These are phyloP conservation scores for Vitis hybrid DNA, from an alignment of 177 flowering plant species.

Conservation along the genomic window DNA sequence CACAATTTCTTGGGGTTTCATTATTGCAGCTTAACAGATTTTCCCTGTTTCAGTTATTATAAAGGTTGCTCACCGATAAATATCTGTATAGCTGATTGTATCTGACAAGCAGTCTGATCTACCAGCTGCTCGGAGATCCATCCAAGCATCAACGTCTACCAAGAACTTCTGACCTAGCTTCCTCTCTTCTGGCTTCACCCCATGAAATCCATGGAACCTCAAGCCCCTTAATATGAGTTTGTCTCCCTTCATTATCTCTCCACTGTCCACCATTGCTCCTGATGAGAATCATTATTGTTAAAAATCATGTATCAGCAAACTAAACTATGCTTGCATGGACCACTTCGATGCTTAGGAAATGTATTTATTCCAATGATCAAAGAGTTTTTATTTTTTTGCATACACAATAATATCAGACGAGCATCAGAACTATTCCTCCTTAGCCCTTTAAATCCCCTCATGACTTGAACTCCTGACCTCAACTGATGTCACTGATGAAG, in stretches of 20 bases:
- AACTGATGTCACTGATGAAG: no score
- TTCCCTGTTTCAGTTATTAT: not conserved
- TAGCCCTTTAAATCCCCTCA: no score
- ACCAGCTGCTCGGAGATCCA: conserved; percentile 75
- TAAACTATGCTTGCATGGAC: no score
- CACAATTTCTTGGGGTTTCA: not conserved
- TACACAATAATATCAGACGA: no score
- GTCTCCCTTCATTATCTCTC: conserved; percentile 50
- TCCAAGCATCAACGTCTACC: conserved; percentile 90
- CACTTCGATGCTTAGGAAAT: no score
- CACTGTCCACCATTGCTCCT: conserved; percentile 33
- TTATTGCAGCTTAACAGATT: not conserved
- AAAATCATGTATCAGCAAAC: no score
- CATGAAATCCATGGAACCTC: conserved; percentile 91
- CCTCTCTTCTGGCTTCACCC: conserved; percentile 75
- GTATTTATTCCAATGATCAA: no score
- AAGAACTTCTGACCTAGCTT: conserved; percentile 87
- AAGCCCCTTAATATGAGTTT: conserved; percentile 87
- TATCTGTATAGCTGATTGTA: conserved; percentile 71
- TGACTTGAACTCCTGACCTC: no score
- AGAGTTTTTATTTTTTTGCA: no score
- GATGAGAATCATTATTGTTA: conserved; percentile 1
- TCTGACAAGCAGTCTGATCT: conserved; percentile 64
- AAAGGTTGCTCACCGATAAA: conserved; percentile 59
- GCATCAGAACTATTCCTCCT: no score